Conservation (phyloP, 768 basidiomycete genomes). For the Pleurotus cornucopiae region DNA sequence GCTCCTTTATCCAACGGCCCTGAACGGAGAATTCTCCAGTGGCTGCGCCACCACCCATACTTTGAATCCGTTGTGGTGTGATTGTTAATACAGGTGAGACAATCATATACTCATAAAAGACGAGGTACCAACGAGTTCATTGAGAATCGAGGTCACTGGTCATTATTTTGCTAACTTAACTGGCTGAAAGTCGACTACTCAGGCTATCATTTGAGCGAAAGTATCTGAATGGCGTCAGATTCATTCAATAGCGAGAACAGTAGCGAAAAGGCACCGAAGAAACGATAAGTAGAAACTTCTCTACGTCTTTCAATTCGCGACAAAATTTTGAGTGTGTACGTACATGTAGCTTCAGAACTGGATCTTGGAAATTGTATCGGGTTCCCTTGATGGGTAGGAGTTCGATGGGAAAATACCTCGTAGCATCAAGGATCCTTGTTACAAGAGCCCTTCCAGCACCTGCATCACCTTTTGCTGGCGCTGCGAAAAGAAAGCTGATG, state of each 20-base stretch:
- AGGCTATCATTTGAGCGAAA: no score
- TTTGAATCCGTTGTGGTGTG: no score
- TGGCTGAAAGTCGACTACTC: no score
- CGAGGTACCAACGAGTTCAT: no score
- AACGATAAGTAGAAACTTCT: background rate
- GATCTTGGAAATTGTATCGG: no score
- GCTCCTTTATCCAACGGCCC: background rate
- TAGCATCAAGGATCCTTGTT: background rate
- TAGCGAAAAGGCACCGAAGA: background rate
- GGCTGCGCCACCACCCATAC: background rate
- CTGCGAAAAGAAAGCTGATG: conserved; percentile 26
- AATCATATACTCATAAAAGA: no score
- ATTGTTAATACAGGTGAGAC: no score
- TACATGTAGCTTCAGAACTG: no score
- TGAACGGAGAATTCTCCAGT: conserved; percentile 5
- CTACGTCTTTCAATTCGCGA: background rate
- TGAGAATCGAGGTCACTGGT: no score
- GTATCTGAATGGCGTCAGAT: no score
- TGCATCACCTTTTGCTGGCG: conserved; percentile 68
- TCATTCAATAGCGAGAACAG: background rate
- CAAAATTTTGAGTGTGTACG: no score
- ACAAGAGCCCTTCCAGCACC: conserved; percentile 52
- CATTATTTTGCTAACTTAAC: no score
- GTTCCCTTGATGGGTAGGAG: background rate
- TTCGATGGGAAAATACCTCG: background rate